Base-by-base conservation (phyloP, 805 yeast species). In the Brettanomyces sp. region DNA sequence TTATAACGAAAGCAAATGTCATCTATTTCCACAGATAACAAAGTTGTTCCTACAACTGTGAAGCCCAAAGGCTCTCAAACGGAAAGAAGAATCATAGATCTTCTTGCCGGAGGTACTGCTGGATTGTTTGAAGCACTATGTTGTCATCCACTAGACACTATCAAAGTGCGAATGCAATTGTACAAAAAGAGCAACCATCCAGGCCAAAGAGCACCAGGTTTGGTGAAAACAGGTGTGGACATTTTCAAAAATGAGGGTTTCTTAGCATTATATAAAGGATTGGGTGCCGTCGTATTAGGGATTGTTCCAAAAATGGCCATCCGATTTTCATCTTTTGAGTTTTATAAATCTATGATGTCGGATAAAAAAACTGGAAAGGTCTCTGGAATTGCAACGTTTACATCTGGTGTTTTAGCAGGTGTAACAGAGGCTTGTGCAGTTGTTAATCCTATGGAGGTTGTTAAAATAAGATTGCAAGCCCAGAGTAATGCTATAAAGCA, bases 241-340 rank as follows among this genome's bases (percentile, higher is more conserved):
- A 90, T 91, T 53, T 86, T 80, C 47, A 73, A 74, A 48, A 79
- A 85, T 49, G 98, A 91, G 64, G 84, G 95, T 4, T 74, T 87
- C 50, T 70, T 87, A 45, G 91, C 96, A 4, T 75, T 91, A 24
- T 91, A 91, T 71, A 90, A 91, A 64, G 99, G 99, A 47, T 75
- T 91, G 45, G 97, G 97, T 28, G 98, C 99, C 22, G 99, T 91
- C 48, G 86, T 89, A 49, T 85, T 91, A 60, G 99, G 99, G 48
- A 91, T 91, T 59, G 95, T 91, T 44, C 99, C 99, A 47, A 91
- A 91, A 64, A 91, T 91, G 99, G 98, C 96, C 34, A 86, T 91
- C 54, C 77, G 99, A 62, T 91, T 91, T 71, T 84, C 96, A 38
- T 85, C 97, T 3, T 91, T 89, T 63, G 98, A 91, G 68, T 82